Conservation (phyloP, 2,329 filamentous ascomycete species). For the Penicillium sp. region DNA sequence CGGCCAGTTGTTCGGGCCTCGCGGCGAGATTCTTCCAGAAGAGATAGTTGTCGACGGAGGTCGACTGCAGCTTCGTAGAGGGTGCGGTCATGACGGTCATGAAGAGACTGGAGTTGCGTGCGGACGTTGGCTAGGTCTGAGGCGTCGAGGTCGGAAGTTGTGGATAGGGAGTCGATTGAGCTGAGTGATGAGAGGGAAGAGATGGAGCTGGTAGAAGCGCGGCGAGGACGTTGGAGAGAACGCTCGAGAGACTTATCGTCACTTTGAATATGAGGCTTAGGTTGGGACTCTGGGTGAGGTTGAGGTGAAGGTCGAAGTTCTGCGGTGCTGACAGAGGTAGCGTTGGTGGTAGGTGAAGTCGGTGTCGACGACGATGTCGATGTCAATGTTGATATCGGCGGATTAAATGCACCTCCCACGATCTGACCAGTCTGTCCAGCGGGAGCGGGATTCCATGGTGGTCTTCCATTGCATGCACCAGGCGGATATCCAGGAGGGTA, state of each 20-base stretch:
- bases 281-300: background rate
- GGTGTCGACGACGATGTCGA: background rate
- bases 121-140: conserved; percentile 38
- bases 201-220: conserved; percentile 29
- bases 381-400: background rate
- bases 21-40: conserved; percentile 34
- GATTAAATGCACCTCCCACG: background rate
- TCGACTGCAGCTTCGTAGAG: conserved; percentile 36
- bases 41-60: conserved; percentile 35
- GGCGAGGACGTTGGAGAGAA: conserved; percentile 21
- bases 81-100: conserved; percentile 37
- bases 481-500: conserved; percentile 16
- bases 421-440: background rate
- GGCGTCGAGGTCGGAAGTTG: conserved; percentile 36
- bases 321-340: background rate
- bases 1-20: conserved; percentile 27
- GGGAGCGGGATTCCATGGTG: conserved; percentile 11
- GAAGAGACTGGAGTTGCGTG: conserved; percentile 33
- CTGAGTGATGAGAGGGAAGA: conserved; percentile 36
- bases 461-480: conserved; percentile 12
- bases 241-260: conserved; percentile 11
- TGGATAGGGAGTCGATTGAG: conserved; percentile 39
- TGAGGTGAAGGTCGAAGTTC: background rate
- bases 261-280: background rate
- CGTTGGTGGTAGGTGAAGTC: background rate